Conservation (phyloP, 176 grass and related monocot genomes). For the Avena eriantha region DNA sequence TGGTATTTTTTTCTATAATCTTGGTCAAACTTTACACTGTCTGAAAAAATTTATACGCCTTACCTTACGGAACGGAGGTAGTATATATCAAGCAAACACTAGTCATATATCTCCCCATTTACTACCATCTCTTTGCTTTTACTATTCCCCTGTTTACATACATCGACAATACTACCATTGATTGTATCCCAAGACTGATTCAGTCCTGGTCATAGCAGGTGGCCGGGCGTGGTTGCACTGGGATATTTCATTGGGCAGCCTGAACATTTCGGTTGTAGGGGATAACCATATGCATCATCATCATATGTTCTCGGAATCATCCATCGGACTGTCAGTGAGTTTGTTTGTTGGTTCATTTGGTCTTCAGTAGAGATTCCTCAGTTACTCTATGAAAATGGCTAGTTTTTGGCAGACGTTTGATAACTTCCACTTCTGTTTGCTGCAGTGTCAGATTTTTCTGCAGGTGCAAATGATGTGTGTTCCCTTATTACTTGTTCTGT, state of each 20-base stretch:
- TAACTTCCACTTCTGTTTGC: neutral
- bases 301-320: conserved; percentile 27
- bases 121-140: neutral
- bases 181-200: neutral
- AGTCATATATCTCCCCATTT: too few species aligned
- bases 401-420: neutral
- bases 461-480: neutral
- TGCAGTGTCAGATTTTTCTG: conserved; percentile 12
- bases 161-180: neutral
- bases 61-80: too few species aligned
- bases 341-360: too few species aligned
- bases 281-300: neutral
- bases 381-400: neutral
- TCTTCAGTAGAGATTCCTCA: too few species aligned
- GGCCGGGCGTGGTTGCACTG: conserved; percentile 9
- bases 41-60: too few species aligned
- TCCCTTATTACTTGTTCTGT: neutral
- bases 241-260: conserved; percentile 5
- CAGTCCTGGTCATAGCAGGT: conserved; percentile 6
- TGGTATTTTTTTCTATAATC: too few species aligned
- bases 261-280: neutral
- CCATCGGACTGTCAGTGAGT: too few species aligned
- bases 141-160: neutral
- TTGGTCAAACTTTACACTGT: too few species aligned
- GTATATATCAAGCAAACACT: too few species aligned